Percentiles rank a stretch among this genome's conserved stretches.
Evolutionary conservation across 805 yeast genomes (phyloP).

Genomic region (Schizosaccharomyces osmophilus): DNA sequence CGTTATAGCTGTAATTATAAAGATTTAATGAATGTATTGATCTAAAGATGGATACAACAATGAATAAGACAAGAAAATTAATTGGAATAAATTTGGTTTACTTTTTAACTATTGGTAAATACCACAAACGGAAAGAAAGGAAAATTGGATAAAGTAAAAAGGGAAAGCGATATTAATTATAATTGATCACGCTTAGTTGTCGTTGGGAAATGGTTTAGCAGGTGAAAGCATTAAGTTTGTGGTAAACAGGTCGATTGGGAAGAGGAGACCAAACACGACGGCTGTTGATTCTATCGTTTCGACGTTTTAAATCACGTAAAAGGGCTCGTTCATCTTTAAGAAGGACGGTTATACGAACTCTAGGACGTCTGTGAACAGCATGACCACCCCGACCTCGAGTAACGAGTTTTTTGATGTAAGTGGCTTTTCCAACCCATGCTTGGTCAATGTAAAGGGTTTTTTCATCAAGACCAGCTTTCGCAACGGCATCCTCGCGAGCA

Average conservation of each 20-base stretch:
- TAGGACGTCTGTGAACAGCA: not conserved
- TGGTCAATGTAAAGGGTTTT: not conserved
- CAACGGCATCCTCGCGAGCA: not conserved
- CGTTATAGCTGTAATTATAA: too few species aligned
- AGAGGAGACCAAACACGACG: not conserved
- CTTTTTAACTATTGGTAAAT: too few species aligned
- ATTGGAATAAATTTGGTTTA: too few species aligned
- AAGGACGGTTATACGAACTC: not conserved
- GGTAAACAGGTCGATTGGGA: not conserved
- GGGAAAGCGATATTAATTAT: too few species aligned
- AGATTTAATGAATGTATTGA: too few species aligned
- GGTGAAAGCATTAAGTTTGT: not conserved
- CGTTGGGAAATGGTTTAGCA: not conserved
- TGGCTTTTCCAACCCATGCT: slow-evolving; percentile 1
- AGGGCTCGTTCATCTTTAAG: not conserved
- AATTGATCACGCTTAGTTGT: not conserved
- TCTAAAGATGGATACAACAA: too few species aligned
- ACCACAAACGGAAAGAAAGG: too few species aligned
- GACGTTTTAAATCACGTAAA: not conserved
- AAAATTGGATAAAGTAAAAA: too few species aligned
- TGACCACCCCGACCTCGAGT: not conserved
- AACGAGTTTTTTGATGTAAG: not conserved
- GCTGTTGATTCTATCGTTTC: not conserved
- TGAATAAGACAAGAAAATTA: too few species aligned
- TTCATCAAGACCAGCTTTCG: not conserved